Conservation (phyloP, 2,329 filamentous ascomycete species). For the Cadophora malorum region DNA sequence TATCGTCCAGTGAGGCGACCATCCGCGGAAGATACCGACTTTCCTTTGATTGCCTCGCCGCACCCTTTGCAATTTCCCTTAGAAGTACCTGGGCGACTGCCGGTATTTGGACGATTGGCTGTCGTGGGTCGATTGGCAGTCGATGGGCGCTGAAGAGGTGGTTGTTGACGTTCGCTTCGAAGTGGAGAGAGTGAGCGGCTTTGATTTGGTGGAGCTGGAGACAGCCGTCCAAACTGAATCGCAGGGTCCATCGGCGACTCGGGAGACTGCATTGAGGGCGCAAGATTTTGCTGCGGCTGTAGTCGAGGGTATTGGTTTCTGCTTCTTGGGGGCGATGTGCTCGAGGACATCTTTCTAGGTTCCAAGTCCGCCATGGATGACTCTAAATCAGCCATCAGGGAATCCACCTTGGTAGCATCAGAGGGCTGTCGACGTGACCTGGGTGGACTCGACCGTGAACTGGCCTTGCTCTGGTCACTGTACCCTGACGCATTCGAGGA, state of each 20-base stretch:
- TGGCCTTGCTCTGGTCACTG: constrained; percentile 64
- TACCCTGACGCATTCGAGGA: constrained; percentile 69
- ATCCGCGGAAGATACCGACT: constrained; percentile 92
- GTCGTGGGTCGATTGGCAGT: constrained; percentile 17
- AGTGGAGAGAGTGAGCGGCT: constrained; percentile 29
- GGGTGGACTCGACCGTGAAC: constrained; percentile 66
- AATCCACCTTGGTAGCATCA: constrained; percentile 52
- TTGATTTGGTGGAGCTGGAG: constrained; percentile 38
- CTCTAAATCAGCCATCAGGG: constrained; percentile 62
- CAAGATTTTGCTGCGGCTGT: constrained; percentile 27
- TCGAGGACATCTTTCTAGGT: constrained; percentile 43
- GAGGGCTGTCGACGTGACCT: constrained; percentile 51
- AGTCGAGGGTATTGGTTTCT: constrained; percentile 31
- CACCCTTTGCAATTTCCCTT: constrained; percentile 84
- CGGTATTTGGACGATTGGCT: constrained; percentile 10
- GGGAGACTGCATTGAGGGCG: constrained; percentile 39
- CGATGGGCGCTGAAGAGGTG: constrained; percentile 20
- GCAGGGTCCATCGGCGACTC: constrained; percentile 57
- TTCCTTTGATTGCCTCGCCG: constrained; percentile 77
- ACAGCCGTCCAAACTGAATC: constrained; percentile 50
- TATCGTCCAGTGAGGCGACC: constrained; percentile 91
- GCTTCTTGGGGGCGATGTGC: constrained; percentile 39
- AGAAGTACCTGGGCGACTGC: constrained; percentile 35
- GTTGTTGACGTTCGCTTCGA: constrained; percentile 22
- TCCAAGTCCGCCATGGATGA: constrained; percentile 54